Percentiles rank a stretch among this genome's conserved stretches.
phyloP scores from a whole-genome alignment of 306 rosid species.

The Inga laurina region DNA sequence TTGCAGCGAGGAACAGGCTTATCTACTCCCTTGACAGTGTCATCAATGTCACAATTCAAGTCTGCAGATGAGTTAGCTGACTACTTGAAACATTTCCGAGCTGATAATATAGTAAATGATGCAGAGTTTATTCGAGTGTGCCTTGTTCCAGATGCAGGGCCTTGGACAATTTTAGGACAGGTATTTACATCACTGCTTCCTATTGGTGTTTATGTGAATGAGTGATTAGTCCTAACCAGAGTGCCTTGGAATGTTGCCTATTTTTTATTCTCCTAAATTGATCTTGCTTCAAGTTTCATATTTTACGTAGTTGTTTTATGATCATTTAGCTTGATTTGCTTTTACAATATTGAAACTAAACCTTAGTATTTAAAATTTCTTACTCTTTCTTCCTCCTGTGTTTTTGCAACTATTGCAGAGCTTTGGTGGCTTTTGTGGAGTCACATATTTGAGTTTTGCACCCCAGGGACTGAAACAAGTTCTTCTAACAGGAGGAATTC shows the following conservation, averaged over 20 bases:
- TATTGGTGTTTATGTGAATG: slow-evolving; percentile 22
- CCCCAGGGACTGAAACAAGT: slow-evolving; percentile 82
- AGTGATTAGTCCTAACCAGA: slow-evolving; percentile 14
- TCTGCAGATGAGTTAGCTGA: slow-evolving; percentile 63
- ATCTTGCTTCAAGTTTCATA: slow-evolving; percentile 1
- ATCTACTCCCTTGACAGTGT: slow-evolving; percentile 85
- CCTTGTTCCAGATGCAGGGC: slow-evolving; percentile 81
- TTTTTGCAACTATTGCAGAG: slow-evolving; percentile 52
- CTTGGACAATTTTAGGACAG: slow-evolving; percentile 97
- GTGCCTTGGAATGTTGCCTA: background rate
- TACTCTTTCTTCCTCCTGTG: background rate
- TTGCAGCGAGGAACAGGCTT: slow-evolving; percentile 98
- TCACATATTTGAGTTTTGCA: slow-evolving; percentile 94
- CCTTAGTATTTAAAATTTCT: slow-evolving; percentile 31
- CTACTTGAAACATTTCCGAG: slow-evolving; percentile 82
- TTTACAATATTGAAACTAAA: slow-evolving; percentile 29
- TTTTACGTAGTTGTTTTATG: slow-evolving; percentile 12
- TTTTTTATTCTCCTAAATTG: background rate
- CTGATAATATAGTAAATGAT: slow-evolving; percentile 89
- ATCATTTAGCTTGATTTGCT: slow-evolving; percentile 22
- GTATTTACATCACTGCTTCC: slow-evolving; percentile 46
- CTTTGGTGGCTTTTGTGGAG: slow-evolving; percentile 92
- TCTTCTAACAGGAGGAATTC: slow-evolving; percentile 92
- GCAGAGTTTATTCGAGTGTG: slow-evolving; percentile 84
- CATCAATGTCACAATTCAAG: slow-evolving; percentile 82